Evolutionary conservation across 2,329 filamentous ascomycete species (phyloP).

Genomic region (Phaeosphaeria sp.): DNA sequence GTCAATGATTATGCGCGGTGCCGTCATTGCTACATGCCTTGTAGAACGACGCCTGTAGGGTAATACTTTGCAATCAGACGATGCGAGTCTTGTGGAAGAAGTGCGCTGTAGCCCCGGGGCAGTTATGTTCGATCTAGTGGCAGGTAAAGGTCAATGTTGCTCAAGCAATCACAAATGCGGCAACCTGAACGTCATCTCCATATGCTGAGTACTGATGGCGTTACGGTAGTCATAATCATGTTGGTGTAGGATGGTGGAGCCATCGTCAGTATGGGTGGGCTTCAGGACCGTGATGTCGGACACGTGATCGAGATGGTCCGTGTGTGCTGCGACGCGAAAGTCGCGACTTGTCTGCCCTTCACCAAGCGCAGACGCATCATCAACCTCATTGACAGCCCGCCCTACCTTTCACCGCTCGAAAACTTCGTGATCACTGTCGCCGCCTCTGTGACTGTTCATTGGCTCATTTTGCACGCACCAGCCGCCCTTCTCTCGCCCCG

Average conservation of each 20-base stretch:
- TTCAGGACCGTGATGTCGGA: background rate
- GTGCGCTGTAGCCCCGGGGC: too few relatives aligned
- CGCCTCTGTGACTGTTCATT: background rate
- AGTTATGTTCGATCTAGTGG: background rate
- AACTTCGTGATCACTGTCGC: background rate
- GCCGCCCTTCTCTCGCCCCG: background rate
- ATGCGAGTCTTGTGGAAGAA: background rate
- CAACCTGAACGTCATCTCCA: too few relatives aligned
- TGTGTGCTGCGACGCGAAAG: constrained; percentile 11
- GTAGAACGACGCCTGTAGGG: background rate
- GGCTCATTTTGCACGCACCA: background rate
- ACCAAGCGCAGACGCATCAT: background rate
- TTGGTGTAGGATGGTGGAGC: background rate
- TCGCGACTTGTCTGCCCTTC: constrained; percentile 14
- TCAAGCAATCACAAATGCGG: too few relatives aligned
- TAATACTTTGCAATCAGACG: background rate
- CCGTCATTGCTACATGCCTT: background rate
- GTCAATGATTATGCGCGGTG: background rate
- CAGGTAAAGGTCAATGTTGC: background rate
- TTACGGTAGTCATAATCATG: too few relatives aligned
- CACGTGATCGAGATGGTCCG: background rate
- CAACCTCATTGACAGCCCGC: background rate
- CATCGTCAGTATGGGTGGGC: background rate
- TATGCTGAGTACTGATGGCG: too few relatives aligned
- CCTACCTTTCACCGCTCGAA: background rate